Evolutionary conservation across 257 asterid species (phyloP).

Genomic region (Capsicum pubescens): DNA sequence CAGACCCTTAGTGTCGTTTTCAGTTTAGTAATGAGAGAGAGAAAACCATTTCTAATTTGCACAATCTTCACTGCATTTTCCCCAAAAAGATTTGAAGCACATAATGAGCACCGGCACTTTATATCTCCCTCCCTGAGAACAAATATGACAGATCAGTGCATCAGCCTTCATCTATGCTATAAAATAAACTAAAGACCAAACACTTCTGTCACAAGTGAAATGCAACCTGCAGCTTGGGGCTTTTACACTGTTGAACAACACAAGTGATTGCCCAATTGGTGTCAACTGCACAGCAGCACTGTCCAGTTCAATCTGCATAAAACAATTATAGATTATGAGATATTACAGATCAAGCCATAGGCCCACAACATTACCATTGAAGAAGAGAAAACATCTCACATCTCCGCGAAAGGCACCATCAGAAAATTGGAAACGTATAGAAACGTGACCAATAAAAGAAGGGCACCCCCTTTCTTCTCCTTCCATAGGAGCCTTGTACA

Average conservation of each 20-base stretch:
- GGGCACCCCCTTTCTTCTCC: slow-evolving; percentile 71
- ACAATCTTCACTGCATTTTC: slow-evolving; percentile 76
- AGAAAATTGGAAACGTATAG: slow-evolving; percentile 53
- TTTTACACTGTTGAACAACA: slow-evolving; percentile 66
- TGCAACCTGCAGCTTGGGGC: slow-evolving; percentile 81
- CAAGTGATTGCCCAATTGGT: slow-evolving; percentile 73
- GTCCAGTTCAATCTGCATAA: slow-evolving; percentile 60
- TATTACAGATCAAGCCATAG: slow-evolving; percentile 32
- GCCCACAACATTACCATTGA: not conserved
- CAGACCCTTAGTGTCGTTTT: slow-evolving; percentile 56
- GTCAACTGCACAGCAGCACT: slow-evolving; percentile 71
- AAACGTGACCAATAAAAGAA: slow-evolving; percentile 69
- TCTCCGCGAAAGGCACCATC: slow-evolving; percentile 56
- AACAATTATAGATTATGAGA: slow-evolving; percentile 31
- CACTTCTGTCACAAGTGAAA: slow-evolving; percentile 23
- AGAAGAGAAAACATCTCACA: slow-evolving; percentile 54
- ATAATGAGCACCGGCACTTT: slow-evolving; percentile 67
- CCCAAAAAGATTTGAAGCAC: slow-evolving; percentile 61
- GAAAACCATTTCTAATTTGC: slow-evolving; percentile 66
- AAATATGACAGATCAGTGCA: slow-evolving; percentile 35
- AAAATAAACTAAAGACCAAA: slow-evolving; percentile 29
- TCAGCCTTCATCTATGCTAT: slow-evolving; percentile 29
- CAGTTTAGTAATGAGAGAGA: slow-evolving; percentile 63
- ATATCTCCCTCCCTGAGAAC: slow-evolving; percentile 67
- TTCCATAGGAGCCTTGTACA: slow-evolving; percentile 60